Percentiles rank a stretch among this genome's conserved stretches.
These are phyloP conservation scores for Brassica napus DNA, from an alignment of 345 rosid species.

Conservation along the genomic window DNA sequence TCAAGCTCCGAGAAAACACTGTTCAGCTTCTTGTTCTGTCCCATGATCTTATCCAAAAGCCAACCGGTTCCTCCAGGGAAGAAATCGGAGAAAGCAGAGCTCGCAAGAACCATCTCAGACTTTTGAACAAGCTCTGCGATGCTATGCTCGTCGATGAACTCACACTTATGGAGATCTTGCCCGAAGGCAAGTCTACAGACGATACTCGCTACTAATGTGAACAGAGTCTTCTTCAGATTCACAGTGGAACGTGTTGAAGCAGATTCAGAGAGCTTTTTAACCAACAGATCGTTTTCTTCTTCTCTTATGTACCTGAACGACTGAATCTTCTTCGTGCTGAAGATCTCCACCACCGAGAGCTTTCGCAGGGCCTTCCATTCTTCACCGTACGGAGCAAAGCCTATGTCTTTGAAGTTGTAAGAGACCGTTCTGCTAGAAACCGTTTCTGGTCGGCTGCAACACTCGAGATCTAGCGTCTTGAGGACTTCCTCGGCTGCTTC, in stretches of 20 bases:
- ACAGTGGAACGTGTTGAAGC: conserved; percentile 11
- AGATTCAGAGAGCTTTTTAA: conserved; percentile 31
- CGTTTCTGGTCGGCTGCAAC: conserved; percentile 44
- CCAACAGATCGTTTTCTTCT: conserved; percentile 34
- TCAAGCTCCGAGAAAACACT: conserved; percentile 29
- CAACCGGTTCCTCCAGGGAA: conserved; percentile 29
- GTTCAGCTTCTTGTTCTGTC: conserved; percentile 17
- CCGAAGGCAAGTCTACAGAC: conserved; percentile 50
- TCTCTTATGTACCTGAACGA: conserved; percentile 43
- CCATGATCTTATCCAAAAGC: conserved; percentile 21
- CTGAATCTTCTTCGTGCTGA: conserved; percentile 35
- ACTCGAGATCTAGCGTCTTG: conserved; percentile 41
- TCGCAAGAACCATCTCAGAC: conserved; percentile 4
- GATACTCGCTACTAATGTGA: conserved; percentile 29
- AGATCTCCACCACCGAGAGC: conserved; percentile 37
- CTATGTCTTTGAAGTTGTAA: conserved; percentile 40
- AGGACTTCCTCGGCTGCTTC: conserved; percentile 46
- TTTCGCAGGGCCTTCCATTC: conserved; percentile 49
- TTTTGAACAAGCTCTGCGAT: conserved; percentile 20
- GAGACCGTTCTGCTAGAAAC: conserved; percentile 29
- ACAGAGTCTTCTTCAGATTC: conserved; percentile 36
- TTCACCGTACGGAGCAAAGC: conserved; percentile 42
- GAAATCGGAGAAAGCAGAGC: conserved; percentile 22
- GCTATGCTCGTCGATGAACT: conserved; percentile 24
- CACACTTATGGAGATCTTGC: conserved; percentile 24